Base-by-base conservation (phyloP, 2,329 filamentous ascomycete species). In the Pseudocercospora cruenta region DNA sequence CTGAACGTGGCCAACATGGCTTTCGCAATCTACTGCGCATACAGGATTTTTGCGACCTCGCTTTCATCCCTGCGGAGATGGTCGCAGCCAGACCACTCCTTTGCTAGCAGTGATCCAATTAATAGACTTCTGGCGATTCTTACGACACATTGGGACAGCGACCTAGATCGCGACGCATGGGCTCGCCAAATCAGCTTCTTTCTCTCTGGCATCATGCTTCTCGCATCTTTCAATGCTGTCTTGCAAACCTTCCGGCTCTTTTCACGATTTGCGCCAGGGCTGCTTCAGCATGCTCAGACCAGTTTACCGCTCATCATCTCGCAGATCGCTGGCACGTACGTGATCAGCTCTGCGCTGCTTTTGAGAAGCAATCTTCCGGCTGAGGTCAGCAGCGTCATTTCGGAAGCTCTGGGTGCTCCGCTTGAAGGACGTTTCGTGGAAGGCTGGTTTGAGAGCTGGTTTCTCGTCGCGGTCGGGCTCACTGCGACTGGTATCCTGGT, bases 361-460 rank as follows among this genome's bases (percentile, higher is more conserved):
- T 82, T 96, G 55, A 81, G 93, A 59, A 91, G 90, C 71, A 94
- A 93, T 76, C 82, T 96, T 70, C 93, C 93, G 0, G 84, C 83
- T 43, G 91, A 94, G 76, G 89, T 94, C 75, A 88, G 92, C 65
- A 88, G 87, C 58, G 91, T 91, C 1, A 91, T 96, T 3, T 89
- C 88, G 2, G 91, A 93, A 70, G 91, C 91, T 0, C 80, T 96
- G 31, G 89, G 91, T 51, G 91, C 91, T 21, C 91, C 92, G 16
- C 82, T 96, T 8, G 90, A 92, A 73, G 87, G 87, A 6, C 82
- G 83, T 0, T 92, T 92, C 73, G 90, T 92, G 4, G 89, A 96
- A 73, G 84, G 87, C 31, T 96, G 93, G 93, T 96, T 96, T 72
- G 93, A 96, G 77, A 89, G 88, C 7, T 94, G 92, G 89, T 96